Evolutionary conservation across 2,329 filamentous ascomycete species (phyloP), one percentile per base, ranked within the genome.

Genomic region (Nigrospora osmanthi): DNA sequence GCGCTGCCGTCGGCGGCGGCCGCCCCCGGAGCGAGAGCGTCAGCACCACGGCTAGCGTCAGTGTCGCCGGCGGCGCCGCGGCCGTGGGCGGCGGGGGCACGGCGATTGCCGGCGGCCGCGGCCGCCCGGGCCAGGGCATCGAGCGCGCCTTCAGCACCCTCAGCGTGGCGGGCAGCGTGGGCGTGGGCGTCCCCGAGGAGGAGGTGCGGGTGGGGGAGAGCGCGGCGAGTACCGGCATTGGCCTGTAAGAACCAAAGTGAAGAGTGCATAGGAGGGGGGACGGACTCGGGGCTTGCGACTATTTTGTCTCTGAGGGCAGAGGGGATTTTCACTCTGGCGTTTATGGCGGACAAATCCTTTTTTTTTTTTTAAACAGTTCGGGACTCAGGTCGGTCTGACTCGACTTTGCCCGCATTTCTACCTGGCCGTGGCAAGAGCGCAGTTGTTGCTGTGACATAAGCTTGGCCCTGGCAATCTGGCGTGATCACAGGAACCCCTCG

Each of bases 141-240:
- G 71, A 75, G 41, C 65, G 73, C 39, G 66, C 68, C 4, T 63
- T 69, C 23, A 77, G 72, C 54, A 60, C 66, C 42, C 46, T 69
- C 43, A 78, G 73, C 46, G 56, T 69, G 6, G 51, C 65, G 1
- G 64, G 67, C 17, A 72, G 67, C 46, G 59, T 73, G 2, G 74
- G 64, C 6, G 69, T 78, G 0, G 77, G 77, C 2, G 77, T 80
- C 3, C 71, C 76, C 0, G 78, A 81, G 37, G 77, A 81, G 39
- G 78, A 80, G 56, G 61, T 83, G 37, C 69, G 70, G 42, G 77
- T 83, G 28, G 79, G 79, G 2, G 78, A 83, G 64, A 82, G 78
- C 49, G 79, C 79, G 1, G 75, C 77, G 2, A 80, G 75, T 52
- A 62, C 66, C 0, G 66, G 67, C 1, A 45, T 68, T 38, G 39